Conservation (phyloP, 1,139 yeast species). For the Arxiozyma heterogenica region DNA sequence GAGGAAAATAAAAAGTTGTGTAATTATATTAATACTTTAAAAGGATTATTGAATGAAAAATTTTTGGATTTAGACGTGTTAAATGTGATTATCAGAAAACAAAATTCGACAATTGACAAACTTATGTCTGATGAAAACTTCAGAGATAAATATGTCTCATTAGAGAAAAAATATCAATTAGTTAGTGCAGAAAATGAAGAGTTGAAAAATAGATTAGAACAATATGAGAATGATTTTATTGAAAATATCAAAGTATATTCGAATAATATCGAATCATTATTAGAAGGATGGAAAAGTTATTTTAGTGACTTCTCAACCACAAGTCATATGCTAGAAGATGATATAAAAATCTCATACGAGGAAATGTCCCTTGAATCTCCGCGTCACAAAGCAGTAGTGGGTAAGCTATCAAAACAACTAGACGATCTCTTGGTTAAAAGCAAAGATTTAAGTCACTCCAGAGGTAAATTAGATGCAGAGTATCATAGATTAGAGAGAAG, state of each 20-base stretch:
- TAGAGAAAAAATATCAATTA: slow-evolving; percentile 40
- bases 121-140: slow-evolving; percentile 33
- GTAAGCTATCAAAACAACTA: slow-evolving; percentile 18
- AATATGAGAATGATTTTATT: slow-evolving; percentile 11
- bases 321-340: neutral
- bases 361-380: slow-evolving; percentile 2
- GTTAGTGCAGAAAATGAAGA: slow-evolving; percentile 41
- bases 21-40: slow-evolving; percentile 39
- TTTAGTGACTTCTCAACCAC: neutral
- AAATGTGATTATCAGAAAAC: slow-evolving; percentile 47
- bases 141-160: slow-evolving; percentile 40
- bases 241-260: slow-evolving; percentile 16
- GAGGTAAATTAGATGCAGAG: slow-evolving; percentile 16
- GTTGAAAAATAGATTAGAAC: slow-evolving; percentile 24
- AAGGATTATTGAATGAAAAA: slow-evolving; percentile 49
- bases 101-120: slow-evolving; percentile 33
- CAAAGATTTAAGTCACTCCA: slow-evolving; percentile 18
- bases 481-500: slow-evolving; percentile 18
- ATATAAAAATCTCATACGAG: neutral
- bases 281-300: slow-evolving; percentile 14
- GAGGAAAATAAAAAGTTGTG: slow-evolving; percentile 40
- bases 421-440: slow-evolving; percentile 20
- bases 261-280: slow-evolving; percentile 13
- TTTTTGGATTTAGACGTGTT: slow-evolving; percentile 45
- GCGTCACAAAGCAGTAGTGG: slow-evolving; percentile 19